Evolutionary conservation across 2,329 filamentous ascomycete species (phyloP).

Genomic region (Xylariaceae sp.): DNA sequence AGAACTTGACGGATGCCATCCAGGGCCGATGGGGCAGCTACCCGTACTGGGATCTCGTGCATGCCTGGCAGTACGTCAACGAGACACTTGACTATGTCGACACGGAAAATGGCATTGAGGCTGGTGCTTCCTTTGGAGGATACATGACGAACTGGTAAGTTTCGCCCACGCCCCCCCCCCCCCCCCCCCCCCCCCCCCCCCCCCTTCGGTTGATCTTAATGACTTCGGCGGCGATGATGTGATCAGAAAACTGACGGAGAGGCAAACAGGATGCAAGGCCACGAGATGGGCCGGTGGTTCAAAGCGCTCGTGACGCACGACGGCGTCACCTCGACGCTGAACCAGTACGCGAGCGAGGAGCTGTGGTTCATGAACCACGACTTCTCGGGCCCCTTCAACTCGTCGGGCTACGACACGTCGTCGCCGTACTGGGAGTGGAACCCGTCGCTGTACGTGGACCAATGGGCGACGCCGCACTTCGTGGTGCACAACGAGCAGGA

Average conservation of each 20-base stretch:
- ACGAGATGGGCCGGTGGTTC: slow-evolving; percentile 46
- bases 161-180: too few relatives aligned
- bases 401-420: slow-evolving; percentile 28
- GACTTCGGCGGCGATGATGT: too few relatives aligned
- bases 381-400: slow-evolving; percentile 41
- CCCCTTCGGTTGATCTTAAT: too few relatives aligned
- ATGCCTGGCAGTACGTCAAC: slow-evolving; percentile 44
- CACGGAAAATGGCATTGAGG: slow-evolving; percentile 39
- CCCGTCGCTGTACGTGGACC: slow-evolving; percentile 36
- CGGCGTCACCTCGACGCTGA: slow-evolving; percentile 30
- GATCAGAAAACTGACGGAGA: slow-evolving; percentile 1
- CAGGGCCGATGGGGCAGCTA: slow-evolving; percentile 41
- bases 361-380: slow-evolving; percentile 33
- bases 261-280: slow-evolving; percentile 45
- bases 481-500: slow-evolving; percentile 63
- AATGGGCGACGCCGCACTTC: slow-evolving; percentile 63
- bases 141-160: slow-evolving; percentile 47
- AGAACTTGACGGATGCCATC: slow-evolving; percentile 44
- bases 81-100: slow-evolving; percentile 44
- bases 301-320: slow-evolving; percentile 50
- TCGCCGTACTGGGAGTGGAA: slow-evolving; percentile 41
- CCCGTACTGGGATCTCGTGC: slow-evolving; percentile 49
- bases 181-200: too few relatives aligned
- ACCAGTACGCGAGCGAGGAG: slow-evolving; percentile 27
- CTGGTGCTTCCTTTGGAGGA: slow-evolving; percentile 47